A percentile compares a stretch with the other conserved stretches of the same genome.
Conservation (phyloP, 116 monocot species). For the Phalaenopsis hybrid region DNA sequence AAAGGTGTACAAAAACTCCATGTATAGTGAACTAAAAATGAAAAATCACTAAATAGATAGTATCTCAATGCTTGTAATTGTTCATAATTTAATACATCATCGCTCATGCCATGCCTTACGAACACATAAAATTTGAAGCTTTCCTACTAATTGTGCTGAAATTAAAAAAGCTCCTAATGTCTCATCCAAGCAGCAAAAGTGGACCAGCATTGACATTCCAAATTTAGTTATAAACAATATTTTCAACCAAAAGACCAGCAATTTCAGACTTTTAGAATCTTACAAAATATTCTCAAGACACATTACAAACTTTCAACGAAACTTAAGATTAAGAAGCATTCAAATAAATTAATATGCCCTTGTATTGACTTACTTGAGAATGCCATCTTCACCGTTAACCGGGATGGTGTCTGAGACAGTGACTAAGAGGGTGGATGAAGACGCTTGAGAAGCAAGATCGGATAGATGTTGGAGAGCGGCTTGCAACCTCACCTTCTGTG, state of each 20-base stretch:
- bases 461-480: constrained; percentile 60
- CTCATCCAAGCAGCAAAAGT: not conserved
- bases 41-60: not conserved
- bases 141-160: not conserved
- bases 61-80: not conserved
- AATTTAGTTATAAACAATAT: not conserved
- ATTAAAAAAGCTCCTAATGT: not conserved
- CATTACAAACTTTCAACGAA: not conserved
- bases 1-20: not conserved
- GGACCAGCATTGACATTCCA: not conserved
- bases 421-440: constrained; percentile 38
- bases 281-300: not conserved
- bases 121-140: not conserved
- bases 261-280: not conserved
- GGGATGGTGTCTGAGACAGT: constrained; percentile 75
- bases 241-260: not conserved
- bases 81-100: not conserved
- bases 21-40: not conserved
- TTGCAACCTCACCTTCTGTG: constrained; percentile 70
- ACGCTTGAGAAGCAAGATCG: constrained; percentile 29
- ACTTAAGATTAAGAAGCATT: not conserved
- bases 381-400: constrained; percentile 76
- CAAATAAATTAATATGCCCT: not conserved
- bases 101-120: not conserved
- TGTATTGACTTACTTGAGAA: constrained; percentile 63